These are phyloP conservation scores for Geotrichum citri-aurantii DNA, from an alignment of 1,139 yeast genomes.

Conservation along the genomic window DNA sequence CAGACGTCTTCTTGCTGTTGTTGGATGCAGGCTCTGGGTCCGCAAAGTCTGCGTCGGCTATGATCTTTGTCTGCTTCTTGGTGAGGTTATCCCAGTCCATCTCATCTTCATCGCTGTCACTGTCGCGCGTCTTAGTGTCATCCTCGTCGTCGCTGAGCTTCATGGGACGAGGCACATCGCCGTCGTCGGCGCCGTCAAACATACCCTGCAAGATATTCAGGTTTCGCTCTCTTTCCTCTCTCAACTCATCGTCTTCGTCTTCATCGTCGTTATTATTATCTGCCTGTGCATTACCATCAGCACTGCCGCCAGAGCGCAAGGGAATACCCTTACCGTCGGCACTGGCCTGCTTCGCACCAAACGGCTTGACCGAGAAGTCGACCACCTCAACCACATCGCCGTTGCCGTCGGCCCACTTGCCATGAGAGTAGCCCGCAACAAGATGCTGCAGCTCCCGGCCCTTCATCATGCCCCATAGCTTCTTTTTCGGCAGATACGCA, in stretches of 20 bases:
- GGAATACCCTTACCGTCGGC: neutral
- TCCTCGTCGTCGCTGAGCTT: conserved; percentile 21
- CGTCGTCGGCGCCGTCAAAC: conserved; percentile 29
- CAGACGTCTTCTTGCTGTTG: neutral
- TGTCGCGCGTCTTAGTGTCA: conserved; percentile 26
- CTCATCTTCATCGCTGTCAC: conserved; percentile 34
- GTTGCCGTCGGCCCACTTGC: conserved; percentile 78
- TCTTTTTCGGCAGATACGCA: conserved; percentile 58
- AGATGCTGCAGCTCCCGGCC: conserved; percentile 55
- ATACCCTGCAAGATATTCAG: conserved; percentile 25
- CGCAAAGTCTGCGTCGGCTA: neutral
- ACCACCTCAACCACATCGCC: conserved; percentile 65
- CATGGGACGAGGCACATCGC: conserved; percentile 26
- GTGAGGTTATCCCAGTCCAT: conserved; percentile 20
- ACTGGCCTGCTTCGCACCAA: neutral
- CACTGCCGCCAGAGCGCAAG: conserved; percentile 4
- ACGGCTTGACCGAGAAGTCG: conserved; percentile 18
- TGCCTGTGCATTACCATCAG: neutral
- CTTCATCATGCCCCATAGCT: conserved; percentile 87
- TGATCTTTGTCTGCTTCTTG: neutral
- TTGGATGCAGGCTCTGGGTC: neutral
- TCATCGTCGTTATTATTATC: conserved; percentile 14
- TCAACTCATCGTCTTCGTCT: conserved; percentile 22
- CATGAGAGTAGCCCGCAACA: conserved; percentile 55
- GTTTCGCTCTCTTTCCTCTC: conserved; percentile 26